Percentiles rank a stretch among this genome's conserved stretches.
phyloP scores from a whole-genome alignment of 345 rosid genomes.

The Ailanthus altissimus region DNA sequence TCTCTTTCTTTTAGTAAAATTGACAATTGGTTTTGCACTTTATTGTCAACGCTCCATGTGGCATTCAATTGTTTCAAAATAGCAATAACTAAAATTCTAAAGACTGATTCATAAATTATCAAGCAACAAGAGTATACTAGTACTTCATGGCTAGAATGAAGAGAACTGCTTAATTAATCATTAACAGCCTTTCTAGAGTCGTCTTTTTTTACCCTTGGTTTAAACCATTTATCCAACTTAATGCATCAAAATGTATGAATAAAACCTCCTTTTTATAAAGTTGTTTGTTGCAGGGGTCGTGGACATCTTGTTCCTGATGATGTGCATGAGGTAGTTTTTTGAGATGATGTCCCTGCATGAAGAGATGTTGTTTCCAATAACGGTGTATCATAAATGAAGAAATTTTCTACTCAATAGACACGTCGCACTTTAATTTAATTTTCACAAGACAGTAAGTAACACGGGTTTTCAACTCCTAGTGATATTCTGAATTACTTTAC shows the following conservation, averaged over 20 bases:
- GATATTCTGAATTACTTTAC: no score
- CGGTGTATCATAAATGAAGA: no score
- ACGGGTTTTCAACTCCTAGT: no score
- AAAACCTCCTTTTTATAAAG: not conserved
- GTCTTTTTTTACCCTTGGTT: not conserved
- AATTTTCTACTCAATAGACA: no score
- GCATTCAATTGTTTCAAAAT: not conserved
- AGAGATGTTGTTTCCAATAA: no score
- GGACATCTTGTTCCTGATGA: slow-evolving; percentile 61
- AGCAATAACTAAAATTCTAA: not conserved
- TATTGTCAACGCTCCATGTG: not conserved
- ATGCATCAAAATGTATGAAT: no score
- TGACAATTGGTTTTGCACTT: not conserved
- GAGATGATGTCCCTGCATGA: no score
- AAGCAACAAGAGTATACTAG: not conserved
- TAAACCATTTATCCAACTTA: not conserved
- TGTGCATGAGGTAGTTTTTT: slow-evolving; percentile 49
- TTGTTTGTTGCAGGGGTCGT: slow-evolving; percentile 46
- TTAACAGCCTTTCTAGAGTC: not conserved
- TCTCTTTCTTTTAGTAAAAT: not conserved
- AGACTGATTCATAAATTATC: not conserved
- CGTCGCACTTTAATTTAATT: no score
- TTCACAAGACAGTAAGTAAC: no score
- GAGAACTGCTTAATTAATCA: no score
- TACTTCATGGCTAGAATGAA: no score